phyloP scores from a whole-genome alignment of 176 grass and related monocot genomes.

The Tillandsia leiboldiana region DNA sequence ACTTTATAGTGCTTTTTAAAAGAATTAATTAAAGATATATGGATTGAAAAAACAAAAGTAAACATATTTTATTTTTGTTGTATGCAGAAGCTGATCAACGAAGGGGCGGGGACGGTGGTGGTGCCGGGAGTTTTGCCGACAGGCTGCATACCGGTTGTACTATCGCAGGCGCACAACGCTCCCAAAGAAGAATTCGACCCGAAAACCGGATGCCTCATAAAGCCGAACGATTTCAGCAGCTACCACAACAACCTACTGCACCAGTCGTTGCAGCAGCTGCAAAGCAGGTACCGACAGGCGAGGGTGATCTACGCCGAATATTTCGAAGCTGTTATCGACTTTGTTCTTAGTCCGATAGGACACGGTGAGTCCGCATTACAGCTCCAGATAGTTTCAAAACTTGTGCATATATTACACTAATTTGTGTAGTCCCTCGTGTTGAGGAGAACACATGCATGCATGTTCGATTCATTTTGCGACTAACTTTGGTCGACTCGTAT shows the following conservation, averaged over 20 bases:
- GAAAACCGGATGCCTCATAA: constrained; percentile 37
- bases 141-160: constrained; percentile 30
- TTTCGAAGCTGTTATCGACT: constrained; percentile 33
- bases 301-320: constrained; percentile 40
- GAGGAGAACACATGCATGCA: too few species aligned
- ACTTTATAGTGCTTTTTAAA: too few species aligned
- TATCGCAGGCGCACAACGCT: constrained; percentile 3
- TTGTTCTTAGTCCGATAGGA: constrained; percentile 27
- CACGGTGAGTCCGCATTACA: constrained; percentile 27
- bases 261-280: constrained; percentile 17
- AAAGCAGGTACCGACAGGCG: constrained; percentile 18
- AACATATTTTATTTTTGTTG: background rate
- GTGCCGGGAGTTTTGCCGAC: constrained; percentile 29
- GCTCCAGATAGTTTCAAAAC: too few species aligned
- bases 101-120: constrained; percentile 24
- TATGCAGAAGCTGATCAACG: constrained; percentile 20
- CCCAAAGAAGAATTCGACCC: constrained; percentile 24
- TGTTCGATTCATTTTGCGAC: too few species aligned
- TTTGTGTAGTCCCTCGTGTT: too few species aligned
- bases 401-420: too few species aligned
- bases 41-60: background rate
- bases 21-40: too few species aligned
- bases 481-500: too few species aligned
- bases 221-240: constrained; percentile 24
- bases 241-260: constrained; percentile 40